Base-by-base conservation (phyloP, 2,329 filamentous ascomycete species). In the Pseudohalonectria lignicola region DNA sequence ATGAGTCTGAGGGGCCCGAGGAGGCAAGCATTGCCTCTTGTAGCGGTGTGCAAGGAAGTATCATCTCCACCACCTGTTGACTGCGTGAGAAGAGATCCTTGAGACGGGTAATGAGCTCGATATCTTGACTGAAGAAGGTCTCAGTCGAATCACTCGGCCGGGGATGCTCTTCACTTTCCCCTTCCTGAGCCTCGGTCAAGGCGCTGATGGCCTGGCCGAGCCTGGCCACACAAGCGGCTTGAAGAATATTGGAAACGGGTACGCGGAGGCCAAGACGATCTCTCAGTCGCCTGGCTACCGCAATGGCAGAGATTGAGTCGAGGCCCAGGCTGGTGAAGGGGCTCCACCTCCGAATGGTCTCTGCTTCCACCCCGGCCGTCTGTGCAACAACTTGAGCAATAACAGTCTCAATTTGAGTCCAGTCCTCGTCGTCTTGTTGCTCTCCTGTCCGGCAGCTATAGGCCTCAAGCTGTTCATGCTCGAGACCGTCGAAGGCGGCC, bases 11-110 rank as follows among this genome's bases (percentile, higher is more conserved):
- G 10, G 61, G 54, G 2, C 57, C 57, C 44, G 63, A 49, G 8
- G 75, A 72, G 3, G 77, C 79, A 1, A 94, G 64, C 86, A 94
- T 94, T 1, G 81, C 82, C 60, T 93, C 83, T 54, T 95, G 88
- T 0, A 95, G 62, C 1, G 87, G 83, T 2, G 86, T 93, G 52
- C 88, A 94, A 1, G 87, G 87, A 5, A 88, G 60, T 8, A 94
- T 66, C 2, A 23, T 21, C 1, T 31, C 31, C 1, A 50, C 21
- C 6, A 33, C 40, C 19, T 36, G 33, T 3, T 46, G n/a, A n/a
- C n/a, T n/a, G n/a, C n/a, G n/a, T n/a, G n/a, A n/a, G n/a, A n/a
- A n/a, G n/a, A n/a, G n/a, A n/a, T n/a, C n/a, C n/a, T n/a, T n/a
- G n/a, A n/a, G n/a, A n/a, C n/a, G n/a, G n/a, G n/a, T n/a, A n/a